These are phyloP conservation scores for Boletus sp. DNA, from an alignment of 1,284 basidiomycete genomes.

Conservation along the genomic window DNA sequence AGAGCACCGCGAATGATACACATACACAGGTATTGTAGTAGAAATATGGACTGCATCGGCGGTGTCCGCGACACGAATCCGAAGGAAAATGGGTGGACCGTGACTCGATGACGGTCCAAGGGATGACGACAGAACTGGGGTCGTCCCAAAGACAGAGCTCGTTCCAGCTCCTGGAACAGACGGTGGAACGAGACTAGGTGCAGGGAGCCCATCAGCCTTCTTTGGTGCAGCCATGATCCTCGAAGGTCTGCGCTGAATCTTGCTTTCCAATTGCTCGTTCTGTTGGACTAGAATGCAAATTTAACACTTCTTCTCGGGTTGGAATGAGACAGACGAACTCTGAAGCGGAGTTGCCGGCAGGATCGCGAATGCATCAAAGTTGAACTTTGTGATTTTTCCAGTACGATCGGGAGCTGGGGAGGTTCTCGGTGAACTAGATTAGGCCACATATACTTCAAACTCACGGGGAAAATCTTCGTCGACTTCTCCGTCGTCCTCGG, in stretches of 20 bases:
- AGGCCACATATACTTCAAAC: slow-evolving; percentile 20
- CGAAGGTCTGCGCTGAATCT: slow-evolving; percentile 75
- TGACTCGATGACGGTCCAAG: slow-evolving; percentile 63
- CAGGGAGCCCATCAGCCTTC: slow-evolving; percentile 39
- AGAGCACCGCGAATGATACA: slow-evolving; percentile 11
- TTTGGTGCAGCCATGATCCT: slow-evolving; percentile 61
- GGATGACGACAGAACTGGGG: slow-evolving; percentile 54
- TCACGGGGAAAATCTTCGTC: slow-evolving; percentile 97
- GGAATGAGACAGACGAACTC: slow-evolving; percentile 44
- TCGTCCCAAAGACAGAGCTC: slow-evolving; percentile 40
- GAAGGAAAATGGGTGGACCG: slow-evolving; percentile 76
- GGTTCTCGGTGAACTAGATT: slow-evolving; percentile 3
- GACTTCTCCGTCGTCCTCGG: slow-evolving; percentile 96
- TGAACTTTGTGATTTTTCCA: slow-evolving; percentile 84
- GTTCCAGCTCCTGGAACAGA: slow-evolving; percentile 21
- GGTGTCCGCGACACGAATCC: slow-evolving; percentile 73
- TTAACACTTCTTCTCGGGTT: background rate
- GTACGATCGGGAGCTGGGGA: slow-evolving; percentile 83
- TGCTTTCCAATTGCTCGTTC: slow-evolving; percentile 71
- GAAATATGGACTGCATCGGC: slow-evolving; percentile 78
- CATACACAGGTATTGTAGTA: slow-evolving; percentile 86
- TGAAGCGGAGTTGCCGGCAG: slow-evolving; percentile 73
- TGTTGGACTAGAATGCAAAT: slow-evolving; percentile 61
- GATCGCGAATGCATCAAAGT: slow-evolving; percentile 88
- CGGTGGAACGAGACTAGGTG: slow-evolving; percentile 25